A percentile compares a stretch with the other conserved stretches of the same genome.
phyloP scores from a whole-genome alignment of 176 grass and related monocot genomes.

The Miscanthus lutarioriparius region DNA sequence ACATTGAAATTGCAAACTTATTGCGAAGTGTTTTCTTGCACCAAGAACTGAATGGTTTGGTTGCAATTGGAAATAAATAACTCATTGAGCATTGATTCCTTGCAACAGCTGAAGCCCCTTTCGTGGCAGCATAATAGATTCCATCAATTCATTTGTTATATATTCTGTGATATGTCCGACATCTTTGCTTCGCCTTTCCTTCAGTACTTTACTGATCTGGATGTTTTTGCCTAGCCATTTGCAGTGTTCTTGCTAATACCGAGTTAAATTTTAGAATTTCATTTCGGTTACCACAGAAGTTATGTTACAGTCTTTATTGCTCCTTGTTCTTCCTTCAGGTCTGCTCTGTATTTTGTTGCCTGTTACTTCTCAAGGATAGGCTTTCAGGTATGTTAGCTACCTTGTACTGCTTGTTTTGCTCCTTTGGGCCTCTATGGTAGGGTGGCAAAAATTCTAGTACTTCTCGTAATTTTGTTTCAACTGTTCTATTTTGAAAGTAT shows the following conservation, averaged over 20 bases:
- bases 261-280: conserved; percentile 26
- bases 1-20: background rate
- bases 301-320: conserved; percentile 36
- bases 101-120: background rate
- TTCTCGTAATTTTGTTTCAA: background rate
- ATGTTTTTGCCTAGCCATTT: conserved; percentile 12
- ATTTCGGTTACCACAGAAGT: conserved; percentile 17
- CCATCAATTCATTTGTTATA: background rate
- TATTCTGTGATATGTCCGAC: background rate
- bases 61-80: conserved; percentile 6
- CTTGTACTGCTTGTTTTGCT: conserved; percentile 29
- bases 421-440: background rate
- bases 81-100: background rate
- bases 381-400: conserved; percentile 70
- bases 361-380: conserved; percentile 84
- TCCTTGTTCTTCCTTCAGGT: conserved; percentile 51
- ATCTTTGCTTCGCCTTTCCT: conserved; percentile 16
- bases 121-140: background rate
- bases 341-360: conserved; percentile 79
- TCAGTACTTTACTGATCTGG: conserved; percentile 13
- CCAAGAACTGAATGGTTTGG: background rate
- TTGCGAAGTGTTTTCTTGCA: background rate
- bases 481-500: conserved; percentile 3
- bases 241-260: conserved; percentile 14
- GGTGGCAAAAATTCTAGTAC: conserved; percentile 7